phyloP scores from a whole-genome alignment of 177 flowering plant species.

The Telopea speciosissima region DNA sequence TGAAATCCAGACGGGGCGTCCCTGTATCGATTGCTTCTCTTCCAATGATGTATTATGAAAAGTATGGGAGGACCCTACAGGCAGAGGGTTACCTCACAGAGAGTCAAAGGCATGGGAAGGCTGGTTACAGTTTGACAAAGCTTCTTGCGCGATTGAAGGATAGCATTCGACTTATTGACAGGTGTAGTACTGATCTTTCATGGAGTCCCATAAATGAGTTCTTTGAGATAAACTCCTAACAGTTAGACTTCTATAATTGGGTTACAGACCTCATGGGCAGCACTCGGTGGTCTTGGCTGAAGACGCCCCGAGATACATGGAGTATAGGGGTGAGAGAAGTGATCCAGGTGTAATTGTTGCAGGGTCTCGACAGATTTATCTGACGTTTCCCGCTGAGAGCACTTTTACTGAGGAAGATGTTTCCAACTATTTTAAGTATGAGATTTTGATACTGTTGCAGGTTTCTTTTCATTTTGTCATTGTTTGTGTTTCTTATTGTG shows the following conservation, averaged over 20 bases:
- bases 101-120: slow-evolving; percentile 77
- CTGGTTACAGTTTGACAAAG: slow-evolving; percentile 74
- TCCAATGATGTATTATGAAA: slow-evolving; percentile 67
- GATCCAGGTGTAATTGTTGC: slow-evolving; percentile 56
- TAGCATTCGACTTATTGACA: slow-evolving; percentile 62
- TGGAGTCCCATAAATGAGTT: background rate
- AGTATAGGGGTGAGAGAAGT: slow-evolving; percentile 41
- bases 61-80: slow-evolving; percentile 57
- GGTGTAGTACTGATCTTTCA: slow-evolving; percentile 27
- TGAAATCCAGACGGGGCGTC: slow-evolving; percentile 49
- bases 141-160: slow-evolving; percentile 66
- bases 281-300: slow-evolving; percentile 67
- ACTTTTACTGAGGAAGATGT: slow-evolving; percentile 76
- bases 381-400: slow-evolving; percentile 85
- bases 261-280: slow-evolving; percentile 76
- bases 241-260: slow-evolving; percentile 8
- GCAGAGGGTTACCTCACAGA: slow-evolving; percentile 83
- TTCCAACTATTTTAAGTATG: slow-evolving; percentile 59
- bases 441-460: slow-evolving; percentile 1
- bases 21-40: slow-evolving; percentile 79
- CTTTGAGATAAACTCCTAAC: background rate
- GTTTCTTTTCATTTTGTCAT: background rate
- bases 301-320: slow-evolving; percentile 52
- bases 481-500: background rate
- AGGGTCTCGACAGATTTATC: slow-evolving; percentile 72